Base-by-base conservation (phyloP, 108 stramenopile genomes). In the Skeletonema menzelii region DNA sequence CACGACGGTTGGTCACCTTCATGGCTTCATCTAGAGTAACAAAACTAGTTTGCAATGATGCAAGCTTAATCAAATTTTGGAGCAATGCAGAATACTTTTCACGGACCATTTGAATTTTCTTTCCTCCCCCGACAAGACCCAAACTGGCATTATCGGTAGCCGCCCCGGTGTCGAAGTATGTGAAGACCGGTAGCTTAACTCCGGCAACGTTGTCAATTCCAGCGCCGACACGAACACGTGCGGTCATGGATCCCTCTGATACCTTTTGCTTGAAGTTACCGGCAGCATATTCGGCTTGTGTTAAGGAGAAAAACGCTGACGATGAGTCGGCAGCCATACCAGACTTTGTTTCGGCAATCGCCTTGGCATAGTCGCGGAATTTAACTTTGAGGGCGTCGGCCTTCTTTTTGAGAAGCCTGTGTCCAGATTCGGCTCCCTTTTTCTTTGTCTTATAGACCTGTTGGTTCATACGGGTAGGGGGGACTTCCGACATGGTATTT, bases 381-480 rank as follows among this genome's bases (percentile, higher is more conserved):
- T 97, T 96, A 55, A 95, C 96, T 90, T 99, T 99, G 30, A 99
- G 87, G 4, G 98, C 98, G 69, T 99, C 98, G 15, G 97, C 96
- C 90, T 99, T 96, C 86, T 96, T 97, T 85, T 98, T 98, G 34
- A 97, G 83, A 58, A 98, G 85, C 69, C 90, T 92, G 86, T 97
- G 95, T 64, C 97, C 97, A 47, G 92, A 87, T 75, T 93, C 86
- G 58, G 98, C 98, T 37, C 93, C 98, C 79, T 95, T 91, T 77
- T 87, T 90, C 85, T 99, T 99, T 26, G 58, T 82, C 87, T 99
- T 99, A 89, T 89, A 99, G 84, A 91, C 84, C 76, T 95, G 94
- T 67, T 98, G 90, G 80, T 95, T 96, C 98, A 99, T 99, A 70
- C 98, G 97, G 60, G 98, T 99, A 57, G 98, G 98, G 28, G 98